Evolutionary conservation across 768 basidiomycete species (phyloP), one percentile per base, ranked within the genome.

Genomic region (Phanerochaete carnosa): DNA sequence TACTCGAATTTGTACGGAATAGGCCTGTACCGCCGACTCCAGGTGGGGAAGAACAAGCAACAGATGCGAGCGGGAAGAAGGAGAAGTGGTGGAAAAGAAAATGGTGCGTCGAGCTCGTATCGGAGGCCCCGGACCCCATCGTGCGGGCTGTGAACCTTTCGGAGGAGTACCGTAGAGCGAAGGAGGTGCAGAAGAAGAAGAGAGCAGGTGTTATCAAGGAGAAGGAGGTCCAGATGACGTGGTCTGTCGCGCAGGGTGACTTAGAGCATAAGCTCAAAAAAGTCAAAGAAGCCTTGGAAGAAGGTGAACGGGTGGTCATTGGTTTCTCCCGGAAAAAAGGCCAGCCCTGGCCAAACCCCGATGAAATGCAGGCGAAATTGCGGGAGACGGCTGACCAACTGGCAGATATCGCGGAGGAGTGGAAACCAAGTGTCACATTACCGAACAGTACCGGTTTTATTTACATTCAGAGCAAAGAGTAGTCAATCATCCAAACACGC

Each of bases 181-280:
- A 73, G 61, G 72, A 74, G 58, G 64, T 71, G 53, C 72, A 74
- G 59, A 70, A 70, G 45, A 74, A 75, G 63, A 73, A 70, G 54
- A 77, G 76, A 63, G 54, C 57, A 23, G 19, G 9, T 12, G 60
- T 19, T 43, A 66, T 58, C 11, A 74, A 73, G 63, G 68, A 74
- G 57, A 92, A 92, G 75, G 87, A 90, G 74, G 76, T 91, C 4
- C 87, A 89, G 72, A 68, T 94, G 49, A 84, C 86, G 13, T 94
- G 90, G 89, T 78, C 76, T 2, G 81, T 86, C 13, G 83, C 75
- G 7, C 63, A 70, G 30, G 82, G 78, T 7, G 92, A 94, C 66
- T 66, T 87, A 22, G 77, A 76, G 37, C 87, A 88, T 71, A 93
- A 91, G 70, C 60, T 93, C 33, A 76, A 74, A 56, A 87, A 86